A percentile compares a stretch with the other conserved stretches of the same genome.
Conservation (phyloP, 768 basidiomycete genomes). For the Amanita pallidorosea region DNA sequence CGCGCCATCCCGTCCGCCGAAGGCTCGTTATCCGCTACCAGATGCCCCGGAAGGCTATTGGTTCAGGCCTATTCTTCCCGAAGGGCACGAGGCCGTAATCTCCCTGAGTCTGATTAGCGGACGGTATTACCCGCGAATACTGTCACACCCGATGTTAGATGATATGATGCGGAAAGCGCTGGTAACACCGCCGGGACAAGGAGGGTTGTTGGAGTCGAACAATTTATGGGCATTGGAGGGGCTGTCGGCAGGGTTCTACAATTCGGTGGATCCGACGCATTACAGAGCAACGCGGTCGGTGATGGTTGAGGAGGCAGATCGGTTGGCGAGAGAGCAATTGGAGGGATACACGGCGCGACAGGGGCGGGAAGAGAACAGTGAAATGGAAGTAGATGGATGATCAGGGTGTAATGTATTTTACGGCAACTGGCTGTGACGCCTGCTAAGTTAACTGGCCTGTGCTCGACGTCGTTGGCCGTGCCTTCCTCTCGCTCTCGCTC, state of each 20-base stretch:
- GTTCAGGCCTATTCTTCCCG: conserved; percentile 56
- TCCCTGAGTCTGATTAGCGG: conserved; percentile 65
- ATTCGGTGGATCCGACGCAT: conserved; percentile 56
- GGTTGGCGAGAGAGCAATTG: conserved; percentile 31
- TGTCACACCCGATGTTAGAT: conserved; percentile 51
- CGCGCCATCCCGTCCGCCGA: background rate
- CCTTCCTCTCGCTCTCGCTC: conserved; percentile 5
- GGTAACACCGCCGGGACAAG: conserved; percentile 18
- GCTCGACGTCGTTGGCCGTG: conserved; percentile 4
- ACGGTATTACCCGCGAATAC: conserved; percentile 68
- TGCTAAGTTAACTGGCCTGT: background rate
- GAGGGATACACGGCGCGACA: conserved; percentile 27
- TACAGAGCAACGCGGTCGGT: conserved; percentile 39
- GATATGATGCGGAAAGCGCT: conserved; percentile 29
- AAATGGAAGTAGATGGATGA: conserved; percentile 12
- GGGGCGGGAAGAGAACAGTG: conserved; percentile 3
- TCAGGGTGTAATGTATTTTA: background rate
- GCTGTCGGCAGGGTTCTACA: conserved; percentile 51
- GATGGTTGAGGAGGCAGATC: conserved; percentile 59
- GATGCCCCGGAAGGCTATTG: conserved; percentile 54
- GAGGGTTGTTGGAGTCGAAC: conserved; percentile 28
- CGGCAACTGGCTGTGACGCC: background rate
- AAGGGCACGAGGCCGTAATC: conserved; percentile 55
- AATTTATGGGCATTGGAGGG: conserved; percentile 70
- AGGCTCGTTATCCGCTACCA: conserved; percentile 35